Evolutionary conservation across 306 rosid species (phyloP).

Genomic region (Fagus crenata): DNA sequence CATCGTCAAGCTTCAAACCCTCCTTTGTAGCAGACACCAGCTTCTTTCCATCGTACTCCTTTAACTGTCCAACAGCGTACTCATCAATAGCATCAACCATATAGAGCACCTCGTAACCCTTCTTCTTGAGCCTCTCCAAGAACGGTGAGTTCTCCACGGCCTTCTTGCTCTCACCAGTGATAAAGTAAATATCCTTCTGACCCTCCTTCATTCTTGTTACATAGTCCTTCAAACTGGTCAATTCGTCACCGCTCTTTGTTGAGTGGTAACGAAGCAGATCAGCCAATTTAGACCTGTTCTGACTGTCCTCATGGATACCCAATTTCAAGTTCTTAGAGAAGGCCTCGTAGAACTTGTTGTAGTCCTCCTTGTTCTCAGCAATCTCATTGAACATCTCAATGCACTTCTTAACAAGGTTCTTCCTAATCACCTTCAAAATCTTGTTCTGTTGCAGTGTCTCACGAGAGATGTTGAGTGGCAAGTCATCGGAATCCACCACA

Average conservation of each 20-base stretch:
- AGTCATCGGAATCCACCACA: slow-evolving; percentile 71
- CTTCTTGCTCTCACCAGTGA: slow-evolving; percentile 71
- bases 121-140: slow-evolving; percentile 66
- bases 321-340: slow-evolving; percentile 70
- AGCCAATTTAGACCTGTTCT: slow-evolving; percentile 62
- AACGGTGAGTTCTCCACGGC: slow-evolving; percentile 75
- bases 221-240: slow-evolving; percentile 71
- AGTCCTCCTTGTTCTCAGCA: slow-evolving; percentile 68
- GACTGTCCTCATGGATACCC: slow-evolving; percentile 74
- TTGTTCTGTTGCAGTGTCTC: slow-evolving; percentile 71
- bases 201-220: slow-evolving; percentile 75
- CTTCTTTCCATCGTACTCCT: slow-evolving; percentile 71
- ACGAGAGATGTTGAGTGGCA: slow-evolving; percentile 76
- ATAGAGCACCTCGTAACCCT: slow-evolving; percentile 63
- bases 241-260: slow-evolving; percentile 66
- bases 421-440: slow-evolving; percentile 68
- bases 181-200: slow-evolving; percentile 67
- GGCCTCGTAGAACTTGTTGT: slow-evolving; percentile 60
- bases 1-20: slow-evolving; percentile 63
- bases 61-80: slow-evolving; percentile 62
- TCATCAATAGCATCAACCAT: slow-evolving; percentile 79
- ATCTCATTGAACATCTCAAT: slow-evolving; percentile 80
- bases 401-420: slow-evolving; percentile 68
- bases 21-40: slow-evolving; percentile 70
- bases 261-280: slow-evolving; percentile 66